Conservation (phyloP, 2,329 filamentous ascomycete genomes). For the Scleromitrula shiraiana region DNA sequence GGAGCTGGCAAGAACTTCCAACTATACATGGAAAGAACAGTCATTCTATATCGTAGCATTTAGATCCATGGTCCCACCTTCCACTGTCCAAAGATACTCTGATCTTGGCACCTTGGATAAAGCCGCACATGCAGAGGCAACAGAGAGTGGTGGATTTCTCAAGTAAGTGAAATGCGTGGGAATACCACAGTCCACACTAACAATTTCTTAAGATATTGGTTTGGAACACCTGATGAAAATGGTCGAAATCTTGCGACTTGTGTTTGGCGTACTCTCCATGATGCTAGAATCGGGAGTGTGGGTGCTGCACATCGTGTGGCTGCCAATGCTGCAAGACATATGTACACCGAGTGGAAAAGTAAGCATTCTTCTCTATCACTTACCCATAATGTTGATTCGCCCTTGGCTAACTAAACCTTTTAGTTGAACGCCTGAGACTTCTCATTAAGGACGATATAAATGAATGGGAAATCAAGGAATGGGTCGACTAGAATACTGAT, state of each 20-base stretch:
- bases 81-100: constrained; percentile 49
- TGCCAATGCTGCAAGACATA: constrained; percentile 55
- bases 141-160: constrained; percentile 69
- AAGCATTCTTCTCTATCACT: not conserved
- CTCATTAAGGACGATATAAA: constrained; percentile 57
- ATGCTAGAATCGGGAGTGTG: constrained; percentile 50
- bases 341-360: constrained; percentile 56
- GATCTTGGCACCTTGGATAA: constrained; percentile 68
- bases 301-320: constrained; percentile 57
- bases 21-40: constrained; percentile 49
- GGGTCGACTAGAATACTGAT: constrained; percentile 35
- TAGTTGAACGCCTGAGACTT: constrained; percentile 58
- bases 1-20: constrained; percentile 40
- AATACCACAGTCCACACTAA: too few relatives aligned
- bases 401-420: not conserved
- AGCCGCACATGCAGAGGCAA: constrained; percentile 72
- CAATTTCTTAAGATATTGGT: constrained; percentile 65
- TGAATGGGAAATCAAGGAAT: constrained; percentile 56
- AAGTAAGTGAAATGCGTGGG: constrained; percentile 43
- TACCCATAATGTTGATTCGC: not conserved
- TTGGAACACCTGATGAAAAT: constrained; percentile 62
- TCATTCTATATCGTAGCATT: constrained; percentile 83
- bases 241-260: constrained; percentile 77
- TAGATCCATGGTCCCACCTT: constrained; percentile 61
- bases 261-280: constrained; percentile 53